Base-by-base conservation (phyloP, 371 early-diverging fungal species). In the Mortierella sp. region DNA sequence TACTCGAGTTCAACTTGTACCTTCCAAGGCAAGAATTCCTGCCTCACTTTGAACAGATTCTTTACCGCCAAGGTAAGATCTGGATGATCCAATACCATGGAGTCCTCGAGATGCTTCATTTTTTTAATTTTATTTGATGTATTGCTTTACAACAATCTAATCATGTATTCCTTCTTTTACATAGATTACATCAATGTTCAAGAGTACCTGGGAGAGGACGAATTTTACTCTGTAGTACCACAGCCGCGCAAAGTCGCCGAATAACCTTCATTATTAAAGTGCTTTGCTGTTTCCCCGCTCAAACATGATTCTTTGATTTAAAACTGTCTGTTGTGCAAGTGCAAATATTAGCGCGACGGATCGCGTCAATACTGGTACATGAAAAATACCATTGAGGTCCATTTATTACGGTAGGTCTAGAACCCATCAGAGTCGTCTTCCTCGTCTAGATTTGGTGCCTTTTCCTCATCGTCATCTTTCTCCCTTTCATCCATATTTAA, bases 11-110 rank as follows among this genome's bases (percentile, higher is more conserved):
- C 79, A 90, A 90, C 28, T 85, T 97, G 22, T 96, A 92, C 84
- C 78, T 97, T 20, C 94, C 96, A 0, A 80, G 85, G 28, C 87
- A 88, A 66, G 96, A 97, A 79, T 91, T 96, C 57, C 87, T 94
- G 87, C 97, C 97, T 3, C 98, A 97, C 78, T 89, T 97, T 70
- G 90, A 94, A 68, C 90, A 95, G 63, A 93, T 96, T 72, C 89
- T 92, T 66, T 68, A 75, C 64, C 83, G 73, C 18, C 77, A 76
- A 60, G 83, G 86, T 74, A 67, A 69, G 68, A 47, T 20, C 8
- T 28, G 24, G 18, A 1, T 28, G 20, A 24, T 5, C 26, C 43
- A 28, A 22, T 20, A 26, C 22, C 26, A 22, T 9, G 12, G 1
- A 60, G 20, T 62, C 45, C 45, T 16, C 12, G 45, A 12, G 10